Evolutionary conservation across 495 filamentous ascomycete species (phyloP), one percentile per base, ranked within the genome.

Genomic region (Podospora didyma): DNA sequence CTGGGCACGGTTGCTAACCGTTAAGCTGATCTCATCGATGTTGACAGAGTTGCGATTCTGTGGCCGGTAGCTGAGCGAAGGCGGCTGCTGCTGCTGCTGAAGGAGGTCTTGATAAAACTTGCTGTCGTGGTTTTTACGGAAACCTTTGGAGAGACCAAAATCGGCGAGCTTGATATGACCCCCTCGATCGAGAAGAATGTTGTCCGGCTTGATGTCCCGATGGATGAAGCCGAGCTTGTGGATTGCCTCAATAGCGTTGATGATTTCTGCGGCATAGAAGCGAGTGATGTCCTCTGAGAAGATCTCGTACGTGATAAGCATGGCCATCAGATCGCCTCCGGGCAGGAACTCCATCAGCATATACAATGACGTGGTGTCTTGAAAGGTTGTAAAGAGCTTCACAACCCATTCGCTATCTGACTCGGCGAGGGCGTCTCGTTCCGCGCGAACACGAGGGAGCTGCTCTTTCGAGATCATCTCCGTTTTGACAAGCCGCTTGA

Each of bases 381-480:
- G 94, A 76, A 97, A 98, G 7, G 94, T 96, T 17, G 93, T 96
- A 71, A 89, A 93, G 56, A 98, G 81, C 78, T 97, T 97, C 60
- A 98, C 94, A n/a, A 98, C 86, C 94, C 94, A 98, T 14, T 92
- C 92, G 72, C 93, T 97, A 76, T 98, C 94, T 7, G 94, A 96
- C 68, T 97, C 95, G 28, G 94, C 95, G 35, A 98, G 76, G 62
- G 97, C 96, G 69, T 98, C 94, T 78, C 94, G 85, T 76, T 98
- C 94, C n/a, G 94, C 89, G 57, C 96, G 92, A 48, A 98, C 94
- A 74, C 97, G 94, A 16, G 94, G 95, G 54, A 98, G 75, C 72
- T 98, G 94, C 65, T 98, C 95, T 76, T 96, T 97, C 79, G 96
- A 97, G 77, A 96, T 96, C 94, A 98, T 98, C 72, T 98, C 94